phyloP scores from a whole-genome alignment of 1,139 yeast species.

The Protomyces pachydermus region DNA sequence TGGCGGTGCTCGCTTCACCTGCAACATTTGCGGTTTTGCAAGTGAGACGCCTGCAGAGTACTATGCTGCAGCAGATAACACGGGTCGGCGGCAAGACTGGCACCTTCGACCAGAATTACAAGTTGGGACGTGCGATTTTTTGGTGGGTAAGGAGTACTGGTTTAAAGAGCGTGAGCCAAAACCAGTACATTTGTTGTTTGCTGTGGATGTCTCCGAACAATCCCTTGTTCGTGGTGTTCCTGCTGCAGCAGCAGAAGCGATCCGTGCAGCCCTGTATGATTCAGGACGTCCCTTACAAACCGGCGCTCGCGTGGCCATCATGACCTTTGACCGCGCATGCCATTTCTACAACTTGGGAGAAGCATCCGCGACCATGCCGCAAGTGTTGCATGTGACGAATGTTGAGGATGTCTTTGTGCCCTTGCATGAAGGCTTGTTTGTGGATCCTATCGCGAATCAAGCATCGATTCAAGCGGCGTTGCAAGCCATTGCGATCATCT shows the following conservation, averaged over 20 bases:
- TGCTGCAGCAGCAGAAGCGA: conserved; percentile 64
- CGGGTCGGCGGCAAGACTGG: conserved; percentile 60
- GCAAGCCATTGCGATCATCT: conserved; percentile 52
- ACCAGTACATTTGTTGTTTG: conserved; percentile 66
- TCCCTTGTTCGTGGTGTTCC: conserved; percentile 62
- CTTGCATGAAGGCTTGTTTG: conserved; percentile 68
- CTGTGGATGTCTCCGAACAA: conserved; percentile 67
- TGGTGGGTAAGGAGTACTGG: conserved; percentile 72
- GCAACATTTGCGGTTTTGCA: conserved; percentile 84
- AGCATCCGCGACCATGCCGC: conserved; percentile 49
- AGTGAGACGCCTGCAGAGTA: conserved; percentile 62
- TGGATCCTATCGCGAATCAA: conserved; percentile 64
- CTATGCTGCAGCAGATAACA: conserved; percentile 54
- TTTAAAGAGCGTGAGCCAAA: conserved; percentile 41
- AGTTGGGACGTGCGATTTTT: conserved; percentile 77
- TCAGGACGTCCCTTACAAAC: conserved; percentile 41
- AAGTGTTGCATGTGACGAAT: conserved; percentile 65
- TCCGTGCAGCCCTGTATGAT: conserved; percentile 53
- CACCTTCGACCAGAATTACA: conserved; percentile 67
- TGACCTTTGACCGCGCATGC: conserved; percentile 68
- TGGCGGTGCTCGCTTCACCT: conserved; percentile 60
- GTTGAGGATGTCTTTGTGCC: conserved; percentile 80
- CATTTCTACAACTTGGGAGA: conserved; percentile 67
- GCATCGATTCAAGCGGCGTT: conserved; percentile 64
- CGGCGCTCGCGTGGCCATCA: conserved; percentile 57